Evolutionary conservation across 176 grass and related monocot genomes (phyloP), one percentile per base, ranked within the genome.

Genomic region (Urochloa ruziziensis): DNA sequence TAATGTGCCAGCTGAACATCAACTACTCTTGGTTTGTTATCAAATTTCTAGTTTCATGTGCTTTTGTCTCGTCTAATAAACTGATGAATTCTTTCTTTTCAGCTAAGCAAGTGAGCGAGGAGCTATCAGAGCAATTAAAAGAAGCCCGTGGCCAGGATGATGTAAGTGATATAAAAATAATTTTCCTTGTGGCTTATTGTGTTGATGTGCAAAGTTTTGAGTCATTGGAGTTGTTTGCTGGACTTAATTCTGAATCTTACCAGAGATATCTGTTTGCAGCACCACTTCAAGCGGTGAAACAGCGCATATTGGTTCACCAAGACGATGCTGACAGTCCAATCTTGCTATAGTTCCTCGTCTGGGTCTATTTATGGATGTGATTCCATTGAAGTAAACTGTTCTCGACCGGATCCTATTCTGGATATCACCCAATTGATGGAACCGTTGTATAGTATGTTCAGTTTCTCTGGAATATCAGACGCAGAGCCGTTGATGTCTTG

Each of bases 41-140:
- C 4, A 7, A 19, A n/a, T 48, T 73, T 4, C 2, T 33, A n/a
- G 2, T 39, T 49, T 52, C 19, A 0, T 25, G 25, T 62, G 6
- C 18, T 28, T 69, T 47, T 67, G 23, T n/a, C 2, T 63, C 4
- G 15, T 63, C 35, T 9, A 27, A 43, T 42, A 24, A 66, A 39
- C n/a, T 72, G 18, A 30, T 52, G 3, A 19, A 18, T 53, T 43
- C 30, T 54, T 43, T 0, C n/a, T 21, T 70, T 78, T 48, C 73
- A 90, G 88, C 79, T 27, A 90, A 90, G 65, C 72, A 90, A 90
- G 79, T 73, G 58, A 82, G 48, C 36, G 66, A 83, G 79, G 82
- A 90, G 44, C 44, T 87, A 13, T 83, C 64, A 10, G 82, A 85
- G 72, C 87, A 85, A 75, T 30, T 51, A 44, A 92, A 44, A 44